Conservation (phyloP, 345 rosid species). For the Mercurialis annua region DNA sequence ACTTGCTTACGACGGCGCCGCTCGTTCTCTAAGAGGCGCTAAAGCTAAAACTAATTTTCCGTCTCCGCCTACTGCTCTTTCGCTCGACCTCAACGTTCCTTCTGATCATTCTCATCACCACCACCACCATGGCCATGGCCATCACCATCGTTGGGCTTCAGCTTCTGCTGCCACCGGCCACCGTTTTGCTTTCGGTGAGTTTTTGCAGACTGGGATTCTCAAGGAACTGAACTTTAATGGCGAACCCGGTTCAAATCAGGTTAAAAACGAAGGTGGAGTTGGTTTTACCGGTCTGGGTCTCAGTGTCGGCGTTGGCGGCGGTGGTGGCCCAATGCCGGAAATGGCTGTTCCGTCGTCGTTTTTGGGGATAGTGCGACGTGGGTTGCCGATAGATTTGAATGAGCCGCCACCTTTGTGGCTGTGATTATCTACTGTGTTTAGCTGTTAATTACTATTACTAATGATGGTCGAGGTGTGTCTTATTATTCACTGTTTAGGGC, state of each 20-base stretch:
- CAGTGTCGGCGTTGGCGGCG: not conserved
- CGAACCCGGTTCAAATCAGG: constrained; percentile 18
- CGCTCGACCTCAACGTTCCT: constrained; percentile 69
- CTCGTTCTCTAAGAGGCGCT: constrained; percentile 82
- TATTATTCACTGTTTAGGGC: not conserved
- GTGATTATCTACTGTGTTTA: constrained; percentile 18
- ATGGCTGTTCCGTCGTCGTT: constrained; percentile 30
- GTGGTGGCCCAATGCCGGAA: constrained; percentile 25
- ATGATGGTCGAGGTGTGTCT: not conserved
- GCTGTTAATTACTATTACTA: not conserved
- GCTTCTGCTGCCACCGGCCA: constrained; percentile 7
- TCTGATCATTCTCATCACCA: constrained; percentile 33
- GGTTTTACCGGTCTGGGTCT: too few relatives aligned
- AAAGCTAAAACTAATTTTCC: constrained; percentile 96
- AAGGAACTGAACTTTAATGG: constrained; percentile 37
- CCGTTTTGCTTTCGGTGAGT: constrained; percentile 45
- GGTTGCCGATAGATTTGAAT: constrained; percentile 83
- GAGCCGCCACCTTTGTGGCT: constrained; percentile 96
- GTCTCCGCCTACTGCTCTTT: constrained; percentile 30
- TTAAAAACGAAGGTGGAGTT: constrained; percentile 11
- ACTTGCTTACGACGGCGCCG: constrained; percentile 91
- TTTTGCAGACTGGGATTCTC: constrained; percentile 56
- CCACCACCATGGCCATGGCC: constrained; percentile 27
- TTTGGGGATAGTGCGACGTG: constrained; percentile 55
- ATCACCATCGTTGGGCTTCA: constrained; percentile 21